Base-by-base conservation (phyloP, 164 flowering plant genomes). In the Berberis thunbergii region DNA sequence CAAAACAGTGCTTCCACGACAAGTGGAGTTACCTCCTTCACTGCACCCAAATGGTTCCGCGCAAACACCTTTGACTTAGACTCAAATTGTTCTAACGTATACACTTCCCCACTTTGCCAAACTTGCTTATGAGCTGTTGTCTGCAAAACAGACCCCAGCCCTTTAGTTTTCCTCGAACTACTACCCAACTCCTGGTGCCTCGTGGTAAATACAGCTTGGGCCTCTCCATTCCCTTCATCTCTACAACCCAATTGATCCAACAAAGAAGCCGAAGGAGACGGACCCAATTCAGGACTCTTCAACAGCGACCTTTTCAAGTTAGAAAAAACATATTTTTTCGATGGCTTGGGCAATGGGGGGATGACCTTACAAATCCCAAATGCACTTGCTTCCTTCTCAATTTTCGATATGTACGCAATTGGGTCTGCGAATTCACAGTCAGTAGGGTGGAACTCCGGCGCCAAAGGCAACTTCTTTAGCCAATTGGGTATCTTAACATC, bases 401-500 rank as follows among this genome's bases (percentile, higher is more conserved):
- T 94, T 77, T 87, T 91, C 0, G 99, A 89, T 63, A 94, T 94
- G 60, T 91, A 94, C 38, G 97, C 96, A 70, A 94, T 87, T 41
- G 99, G 99, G 83, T 94, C 99, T 3, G 99, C 88, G 62, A 95
- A 91, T 76, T 91, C 99, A 2, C 96, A 91, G 44, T 95, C 97
- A 0, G 97, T 89, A 0, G 97, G 97, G 48, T 76, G 81, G 70
- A 76, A 95, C 71, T 78, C 96, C 1, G 97, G 99, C 39, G 99
- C 97, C 77, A 80, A 69, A 1, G 97, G 97, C 89, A 95, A 73
- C 70, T 71, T 75, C 67, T 84, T 70, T 0, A 95, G 79, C 99
- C 97, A 95, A 66, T 57, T 70, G 52, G 99, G 96, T 68, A 89
- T 73, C 67, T 84, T 87, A 49, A 78, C 81, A 75, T 82, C 79